phyloP scores from a whole-genome alignment of 208 protist genomes.

The Trypanosoma melophagium region DNA sequence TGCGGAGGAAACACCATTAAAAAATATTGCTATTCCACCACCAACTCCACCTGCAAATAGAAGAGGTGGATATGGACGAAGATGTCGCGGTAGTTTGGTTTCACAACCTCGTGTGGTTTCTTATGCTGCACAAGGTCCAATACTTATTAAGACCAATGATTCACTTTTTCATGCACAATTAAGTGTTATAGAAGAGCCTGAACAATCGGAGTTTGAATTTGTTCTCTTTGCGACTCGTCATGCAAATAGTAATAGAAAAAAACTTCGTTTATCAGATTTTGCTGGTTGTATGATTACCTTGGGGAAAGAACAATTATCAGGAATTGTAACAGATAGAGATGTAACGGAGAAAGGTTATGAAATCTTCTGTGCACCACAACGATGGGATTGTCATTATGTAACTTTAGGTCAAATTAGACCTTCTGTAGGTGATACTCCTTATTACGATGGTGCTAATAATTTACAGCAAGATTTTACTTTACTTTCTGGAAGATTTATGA shows the following conservation, averaged over 20 bases:
- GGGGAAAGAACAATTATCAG: constrained; percentile 7
- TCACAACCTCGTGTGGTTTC: constrained; percentile 2
- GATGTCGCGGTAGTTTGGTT: background rate
- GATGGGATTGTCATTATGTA: constrained; percentile 37
- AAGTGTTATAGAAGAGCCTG: constrained; percentile 17
- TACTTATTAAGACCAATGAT: constrained; percentile 33
- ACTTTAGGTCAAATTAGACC: constrained; percentile 25
- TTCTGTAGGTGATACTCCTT: constrained; percentile 9
- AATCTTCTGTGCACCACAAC: constrained; percentile 39
- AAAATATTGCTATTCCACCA: constrained; percentile 1
- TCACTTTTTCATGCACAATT: constrained; percentile 18
- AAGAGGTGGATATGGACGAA: background rate
- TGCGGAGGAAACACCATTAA: background rate
- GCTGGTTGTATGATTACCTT: constrained; percentile 37
- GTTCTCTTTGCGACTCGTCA: constrained; percentile 39
- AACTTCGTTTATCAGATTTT: constrained; percentile 40
- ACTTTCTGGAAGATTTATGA: constrained; percentile 30
- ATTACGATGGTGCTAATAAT: constrained; percentile 12
- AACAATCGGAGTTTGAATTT: constrained; percentile 17
- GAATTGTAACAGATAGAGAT: constrained; percentile 43
- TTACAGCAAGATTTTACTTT: constrained; percentile 42
- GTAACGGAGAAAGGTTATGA: constrained; percentile 52
- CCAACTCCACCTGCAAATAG: constrained; percentile 18
- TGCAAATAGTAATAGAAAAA: constrained; percentile 31
- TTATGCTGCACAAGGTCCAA: background rate